Conservation (phyloP, 2,329 filamentous ascomycete species). For the Zarea fungicola region DNA sequence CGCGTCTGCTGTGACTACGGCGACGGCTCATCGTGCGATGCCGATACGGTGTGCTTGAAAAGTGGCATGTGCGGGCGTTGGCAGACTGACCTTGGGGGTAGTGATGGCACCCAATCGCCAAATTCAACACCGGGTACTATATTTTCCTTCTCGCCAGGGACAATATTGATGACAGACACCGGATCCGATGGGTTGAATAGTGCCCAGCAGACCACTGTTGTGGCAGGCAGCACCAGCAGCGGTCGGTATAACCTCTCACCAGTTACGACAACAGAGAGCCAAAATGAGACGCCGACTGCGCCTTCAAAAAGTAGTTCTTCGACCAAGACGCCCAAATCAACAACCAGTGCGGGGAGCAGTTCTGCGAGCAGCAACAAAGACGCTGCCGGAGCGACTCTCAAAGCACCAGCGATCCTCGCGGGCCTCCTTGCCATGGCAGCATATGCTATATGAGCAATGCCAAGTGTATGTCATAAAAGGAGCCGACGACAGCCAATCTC, state of each 20-base stretch:
- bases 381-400: not conserved
- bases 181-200: no score
- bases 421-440: not conserved
- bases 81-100: not conserved
- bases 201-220: no score
- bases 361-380: not conserved
- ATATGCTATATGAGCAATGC: not conserved
- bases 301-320: not conserved
- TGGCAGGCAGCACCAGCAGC: not conserved
- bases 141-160: no score
- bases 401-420: not conserved
- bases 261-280: not conserved
- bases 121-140: no score
- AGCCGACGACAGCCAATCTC: no score
- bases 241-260: not conserved
- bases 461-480: no score
- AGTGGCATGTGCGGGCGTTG: conserved; percentile 1
- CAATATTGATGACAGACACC: no score
- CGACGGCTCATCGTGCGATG: conserved; percentile 8
- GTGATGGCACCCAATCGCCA: no score
- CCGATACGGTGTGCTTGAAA: not conserved
- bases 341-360: not conserved
- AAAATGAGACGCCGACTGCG: not conserved
- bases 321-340: not conserved
- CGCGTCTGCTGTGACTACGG: conserved; percentile 8